phyloP scores from a whole-genome alignment of 371 early-diverging fungal genomes.

The Syncephalastrum monosporum region DNA sequence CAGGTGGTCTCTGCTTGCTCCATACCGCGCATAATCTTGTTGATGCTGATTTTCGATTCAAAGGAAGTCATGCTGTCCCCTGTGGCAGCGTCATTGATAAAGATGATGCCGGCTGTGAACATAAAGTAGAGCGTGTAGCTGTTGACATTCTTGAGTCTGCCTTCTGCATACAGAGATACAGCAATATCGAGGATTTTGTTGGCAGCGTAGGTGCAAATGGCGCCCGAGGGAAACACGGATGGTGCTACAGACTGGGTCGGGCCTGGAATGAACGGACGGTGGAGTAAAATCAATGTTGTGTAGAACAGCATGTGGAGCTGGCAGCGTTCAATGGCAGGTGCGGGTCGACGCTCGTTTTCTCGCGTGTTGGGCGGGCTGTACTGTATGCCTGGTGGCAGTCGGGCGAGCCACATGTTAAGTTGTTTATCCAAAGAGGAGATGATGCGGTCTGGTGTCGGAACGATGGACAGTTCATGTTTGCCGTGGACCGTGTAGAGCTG shows the following conservation, averaged over 20 bases:
- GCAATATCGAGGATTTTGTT: slow-evolving; percentile 54
- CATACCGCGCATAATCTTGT: slow-evolving; percentile 47
- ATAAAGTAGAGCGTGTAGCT: slow-evolving; percentile 45
- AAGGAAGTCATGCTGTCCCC: slow-evolving; percentile 37
- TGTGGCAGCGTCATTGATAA: slow-evolving; percentile 42
- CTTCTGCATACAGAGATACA: slow-evolving; percentile 36
- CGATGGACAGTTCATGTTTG: slow-evolving; percentile 30
- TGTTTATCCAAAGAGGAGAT: slow-evolving; percentile 45
- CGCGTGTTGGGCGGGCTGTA: slow-evolving; percentile 46
- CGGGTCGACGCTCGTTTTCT: slow-evolving; percentile 25
- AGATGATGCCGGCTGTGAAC: slow-evolving; percentile 51
- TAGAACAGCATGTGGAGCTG: slow-evolving; percentile 72
- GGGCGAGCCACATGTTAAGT: slow-evolving; percentile 52
- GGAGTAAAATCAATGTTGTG: slow-evolving; percentile 71
- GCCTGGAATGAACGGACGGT: slow-evolving; percentile 67
- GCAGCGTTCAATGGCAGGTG: slow-evolving; percentile 44
- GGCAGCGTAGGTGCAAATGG: slow-evolving; percentile 59
- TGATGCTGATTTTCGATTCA: slow-evolving; percentile 45
- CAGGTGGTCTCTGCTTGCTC: slow-evolving; percentile 43
- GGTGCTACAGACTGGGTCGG: slow-evolving; percentile 25
- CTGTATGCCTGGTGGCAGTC: slow-evolving; percentile 37
- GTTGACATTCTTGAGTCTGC: slow-evolving; percentile 29
- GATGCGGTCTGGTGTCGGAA: slow-evolving; percentile 35
- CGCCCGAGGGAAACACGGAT: slow-evolving; percentile 47
- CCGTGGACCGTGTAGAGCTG: slow-evolving; percentile 47